Percentiles rank a stretch among this genome's conserved stretches.
Evolutionary conservation across 768 basidiomycete species (phyloP).

Genomic region (Lactifluus pinguis): DNA sequence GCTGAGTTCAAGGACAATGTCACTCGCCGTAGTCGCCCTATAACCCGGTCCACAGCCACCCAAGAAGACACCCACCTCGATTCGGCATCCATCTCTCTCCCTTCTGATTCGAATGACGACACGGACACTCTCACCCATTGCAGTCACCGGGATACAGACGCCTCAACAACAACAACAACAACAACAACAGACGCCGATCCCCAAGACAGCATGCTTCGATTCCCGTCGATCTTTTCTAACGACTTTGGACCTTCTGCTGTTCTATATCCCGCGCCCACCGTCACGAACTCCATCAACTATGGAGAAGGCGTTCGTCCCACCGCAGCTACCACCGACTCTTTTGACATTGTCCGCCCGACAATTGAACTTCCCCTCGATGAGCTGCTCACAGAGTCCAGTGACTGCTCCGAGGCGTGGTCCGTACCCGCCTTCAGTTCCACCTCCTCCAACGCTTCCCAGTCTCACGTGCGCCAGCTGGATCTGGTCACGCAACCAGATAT

Average conservation of each 20-base stretch:
- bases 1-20: constrained; percentile 50
- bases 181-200: constrained; percentile 3
- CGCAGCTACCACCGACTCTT: constrained; percentile 38
- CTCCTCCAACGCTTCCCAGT: background rate
- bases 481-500: constrained; percentile 26
- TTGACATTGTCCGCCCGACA: constrained; percentile 65
- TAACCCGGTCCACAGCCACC: constrained; percentile 31
- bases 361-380: constrained; percentile 83
- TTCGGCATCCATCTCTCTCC: background rate
- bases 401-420: constrained; percentile 28
- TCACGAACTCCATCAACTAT: constrained; percentile 62
- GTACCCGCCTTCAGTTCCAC: constrained; percentile 14
- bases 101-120: constrained; percentile 18
- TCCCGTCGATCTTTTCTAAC: constrained; percentile 63
- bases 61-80: constrained; percentile 21
- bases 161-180: background rate
- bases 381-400: constrained; percentile 42
- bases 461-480: constrained; percentile 20
- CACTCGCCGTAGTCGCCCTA: constrained; percentile 31
- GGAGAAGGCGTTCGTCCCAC: constrained; percentile 56
- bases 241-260: constrained; percentile 75
- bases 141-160: constrained; percentile 24
- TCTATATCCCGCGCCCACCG: constrained; percentile 57
- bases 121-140: constrained; percentile 33
- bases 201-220: constrained; percentile 42